Base-by-base conservation (phyloP, 768 basidiomycete genomes). In the Leucocoprinus leucothites region DNA sequence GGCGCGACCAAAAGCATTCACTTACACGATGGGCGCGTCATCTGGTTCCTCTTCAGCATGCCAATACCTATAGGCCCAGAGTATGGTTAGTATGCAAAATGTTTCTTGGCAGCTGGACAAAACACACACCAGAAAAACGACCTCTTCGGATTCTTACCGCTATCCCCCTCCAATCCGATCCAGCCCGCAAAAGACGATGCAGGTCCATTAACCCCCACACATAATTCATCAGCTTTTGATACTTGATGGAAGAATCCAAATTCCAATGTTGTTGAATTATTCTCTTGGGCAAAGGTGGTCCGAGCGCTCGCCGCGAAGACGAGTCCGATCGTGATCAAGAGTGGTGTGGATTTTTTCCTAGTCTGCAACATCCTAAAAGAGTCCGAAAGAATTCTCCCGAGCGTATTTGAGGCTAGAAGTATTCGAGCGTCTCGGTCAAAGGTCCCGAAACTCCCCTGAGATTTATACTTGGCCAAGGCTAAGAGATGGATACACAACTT, bases 11-110 rank as follows among this genome's bases (percentile, higher is more conserved):
- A 31, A 11, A 5, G 31, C 5, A 11, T 11, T 11, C 11, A 46
- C 62, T n/a, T 25, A 72, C 69, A 73, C 66, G 34, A 70, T 45
- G 0, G 69, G 70, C 1, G 70, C 71, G 26, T 61, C 61, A 14
- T 64, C 52, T 4, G 65, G 50, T 22, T 63, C 51, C 19, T 64
- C 46, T 42, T 72, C 66, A 0, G 70, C 69, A 41, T 68, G 62
- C 52, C 71, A 73, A 43, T 62, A 65, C 71, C 71, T 70, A 22
- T 3, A 21, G 22, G 21, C 1, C 43, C 19, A 45, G 24, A 19
- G 43, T 24, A 16, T 43, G 22, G n/a, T 25, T 18, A 56, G 9
- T 11, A 59, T 61, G 9, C 36, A 64, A 58, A 31, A 5, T 2
- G 55, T 43, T 36, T 56, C 35, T 11, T 9, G 31, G 31, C 5